These are phyloP conservation scores for Capsella rubella DNA, from an alignment of 441 rosid species.

Conservation along the genomic window DNA sequence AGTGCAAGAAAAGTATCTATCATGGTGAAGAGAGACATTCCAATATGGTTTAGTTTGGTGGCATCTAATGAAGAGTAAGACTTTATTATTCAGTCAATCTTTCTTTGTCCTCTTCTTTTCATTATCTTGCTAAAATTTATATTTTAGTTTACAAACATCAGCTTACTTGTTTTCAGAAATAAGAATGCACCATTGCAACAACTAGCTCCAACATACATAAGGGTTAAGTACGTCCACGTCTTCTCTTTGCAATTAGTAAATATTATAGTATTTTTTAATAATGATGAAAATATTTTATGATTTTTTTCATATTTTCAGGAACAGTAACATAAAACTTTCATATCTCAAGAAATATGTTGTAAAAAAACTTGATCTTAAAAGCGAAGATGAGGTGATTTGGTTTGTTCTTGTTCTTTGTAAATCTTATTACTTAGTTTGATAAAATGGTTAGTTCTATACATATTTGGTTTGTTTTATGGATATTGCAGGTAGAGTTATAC, in stretches of 20 bases:
- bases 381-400: background rate
- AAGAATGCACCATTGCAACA: background rate
- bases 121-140: background rate
- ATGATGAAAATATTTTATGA: background rate
- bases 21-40: background rate
- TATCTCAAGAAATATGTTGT: background rate
- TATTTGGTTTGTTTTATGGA: background rate
- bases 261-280: background rate
- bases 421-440: background rate
- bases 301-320: background rate
- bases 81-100: background rate
- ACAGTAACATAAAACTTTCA: background rate
- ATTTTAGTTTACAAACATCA: background rate
- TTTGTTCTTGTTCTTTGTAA: background rate
- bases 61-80: background rate
- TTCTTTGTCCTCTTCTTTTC: background rate
- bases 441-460: background rate
- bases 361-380: background rate
- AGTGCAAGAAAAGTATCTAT: background rate
- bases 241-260: background rate
- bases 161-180: background rate
- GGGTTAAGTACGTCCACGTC: background rate
- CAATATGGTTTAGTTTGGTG: background rate
- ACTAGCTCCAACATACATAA: background rate
- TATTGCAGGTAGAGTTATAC: background rate